phyloP scores from a whole-genome alignment of 345 rosid genomes.

The Lumnitzera racemosa region DNA sequence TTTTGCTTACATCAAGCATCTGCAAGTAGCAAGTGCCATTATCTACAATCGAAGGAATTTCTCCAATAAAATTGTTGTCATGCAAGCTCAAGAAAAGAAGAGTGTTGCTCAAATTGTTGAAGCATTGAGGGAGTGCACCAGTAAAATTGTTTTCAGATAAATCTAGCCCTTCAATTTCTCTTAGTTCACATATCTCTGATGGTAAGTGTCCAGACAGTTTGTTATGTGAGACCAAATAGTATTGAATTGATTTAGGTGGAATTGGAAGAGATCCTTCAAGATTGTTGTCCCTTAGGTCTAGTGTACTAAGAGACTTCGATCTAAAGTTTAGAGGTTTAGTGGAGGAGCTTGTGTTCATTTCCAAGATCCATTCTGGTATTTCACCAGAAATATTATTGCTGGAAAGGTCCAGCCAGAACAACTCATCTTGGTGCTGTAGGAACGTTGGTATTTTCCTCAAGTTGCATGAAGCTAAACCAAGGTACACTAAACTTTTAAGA shows the following conservation, averaged over 20 bases:
- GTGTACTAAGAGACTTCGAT: neutral
- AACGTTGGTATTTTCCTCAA: slow-evolving; percentile 4
- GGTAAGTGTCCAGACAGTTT: slow-evolving; percentile 4
- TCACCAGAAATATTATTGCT: slow-evolving; percentile 6
- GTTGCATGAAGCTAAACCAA: slow-evolving; percentile 10
- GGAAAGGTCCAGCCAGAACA: slow-evolving; percentile 1
- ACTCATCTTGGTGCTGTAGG: neutral
- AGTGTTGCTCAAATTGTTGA: slow-evolving; percentile 5
- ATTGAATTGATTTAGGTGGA: neutral
- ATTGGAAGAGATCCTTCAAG: slow-evolving; percentile 8
- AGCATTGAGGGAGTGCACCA: slow-evolving; percentile 1
- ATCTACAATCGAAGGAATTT: neutral
- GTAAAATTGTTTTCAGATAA: slow-evolving; percentile 2
- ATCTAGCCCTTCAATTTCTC: neutral
- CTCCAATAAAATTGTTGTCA: neutral
- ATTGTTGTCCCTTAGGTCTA: slow-evolving; percentile 8
- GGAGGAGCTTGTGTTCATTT: neutral
- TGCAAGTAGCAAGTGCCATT: neutral
- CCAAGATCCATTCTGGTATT: slow-evolving; percentile 7
- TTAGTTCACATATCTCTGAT: neutral
- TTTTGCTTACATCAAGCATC: slow-evolving; percentile 7
- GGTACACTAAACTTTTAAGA: neutral
- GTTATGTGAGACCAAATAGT: slow-evolving; percentile 3
- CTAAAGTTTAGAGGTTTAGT: neutral
- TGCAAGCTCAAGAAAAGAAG: slow-evolving; percentile 1